phyloP scores from a whole-genome alignment of 768 basidiomycete species.

The Sarcodon sp. region DNA sequence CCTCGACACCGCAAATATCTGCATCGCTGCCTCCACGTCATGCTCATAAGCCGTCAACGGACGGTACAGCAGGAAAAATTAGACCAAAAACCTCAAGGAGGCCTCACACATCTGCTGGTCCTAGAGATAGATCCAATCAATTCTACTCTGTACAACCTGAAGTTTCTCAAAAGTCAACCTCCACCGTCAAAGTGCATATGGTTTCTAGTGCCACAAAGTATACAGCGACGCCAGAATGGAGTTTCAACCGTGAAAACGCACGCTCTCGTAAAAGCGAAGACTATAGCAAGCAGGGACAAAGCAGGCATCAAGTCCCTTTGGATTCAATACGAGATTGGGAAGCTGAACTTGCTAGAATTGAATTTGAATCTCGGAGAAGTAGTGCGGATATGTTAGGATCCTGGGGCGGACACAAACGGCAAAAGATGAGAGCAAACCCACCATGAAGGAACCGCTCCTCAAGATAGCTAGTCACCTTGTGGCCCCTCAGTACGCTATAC shows the following conservation, averaged over 20 bases:
- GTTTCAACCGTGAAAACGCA: conserved; percentile 2
- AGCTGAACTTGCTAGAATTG: conserved; percentile 62
- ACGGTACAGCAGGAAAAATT: not conserved
- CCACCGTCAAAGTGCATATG: conserved; percentile 1
- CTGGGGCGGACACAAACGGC: conserved; percentile 6
- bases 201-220: not conserved
- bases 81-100: conserved; percentile 23
- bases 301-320: conserved; percentile 10
- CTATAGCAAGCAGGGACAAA: conserved; percentile 21
- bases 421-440: no score
- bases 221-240: not conserved
- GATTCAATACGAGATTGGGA: conserved; percentile 49
- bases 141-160: conserved; percentile 8
- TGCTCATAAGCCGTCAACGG: not conserved
- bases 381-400: conserved; percentile 25
- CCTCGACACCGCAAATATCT: not conserved
- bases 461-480: no score
- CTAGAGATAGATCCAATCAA: conserved; percentile 36
- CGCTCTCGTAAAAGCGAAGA: conserved; percentile 4
- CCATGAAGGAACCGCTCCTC: no score
- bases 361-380: conserved; percentile 36
- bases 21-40: not conserved
- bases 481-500: no score
- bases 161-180: conserved; percentile 8
- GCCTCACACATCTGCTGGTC: conserved; percentile 69